Percentiles rank a stretch among this genome's conserved stretches.
phyloP scores from a whole-genome alignment of 1,284 basidiomycete species.

The Ceratobasidium sp. region DNA sequence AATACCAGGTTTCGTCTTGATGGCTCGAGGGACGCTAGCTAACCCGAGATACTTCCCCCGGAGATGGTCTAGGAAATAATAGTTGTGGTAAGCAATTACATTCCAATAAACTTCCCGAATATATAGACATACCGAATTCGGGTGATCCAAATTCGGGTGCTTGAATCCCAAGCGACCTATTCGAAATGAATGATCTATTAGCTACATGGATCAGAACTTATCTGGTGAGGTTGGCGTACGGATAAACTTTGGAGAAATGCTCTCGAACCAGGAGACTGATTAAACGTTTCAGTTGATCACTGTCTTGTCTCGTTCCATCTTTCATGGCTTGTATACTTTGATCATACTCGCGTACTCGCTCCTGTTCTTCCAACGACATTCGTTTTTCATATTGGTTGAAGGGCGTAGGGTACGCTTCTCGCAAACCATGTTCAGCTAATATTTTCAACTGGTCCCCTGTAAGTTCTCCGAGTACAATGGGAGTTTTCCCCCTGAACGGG shows the following conservation, averaged over 20 bases:
- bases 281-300: neutral
- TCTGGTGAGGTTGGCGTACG: too few species aligned
- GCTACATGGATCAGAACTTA: too few species aligned
- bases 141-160: neutral
- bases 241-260: neutral
- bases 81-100: too few species aligned
- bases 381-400: neutral
- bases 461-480: constrained; percentile 14
- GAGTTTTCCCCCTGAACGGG: neutral
- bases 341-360: neutral
- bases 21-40: neutral
- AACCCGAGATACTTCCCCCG: constrained; percentile 6
- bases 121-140: neutral
- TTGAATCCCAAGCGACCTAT: neutral
- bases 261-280: neutral
- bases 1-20: neutral
- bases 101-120: neutral
- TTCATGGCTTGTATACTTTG: neutral
- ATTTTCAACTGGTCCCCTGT: neutral
- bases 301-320: neutral
- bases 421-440: constrained; percentile 12
- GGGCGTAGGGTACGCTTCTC: constrained; percentile 6
- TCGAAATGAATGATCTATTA: neutral
- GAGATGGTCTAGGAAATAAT: neutral
- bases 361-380: neutral